Evolutionary conservation across 192 early-diverging fungal species (phyloP), one percentile per base, ranked within the genome.

Genomic region (Coemansia sp.): DNA sequence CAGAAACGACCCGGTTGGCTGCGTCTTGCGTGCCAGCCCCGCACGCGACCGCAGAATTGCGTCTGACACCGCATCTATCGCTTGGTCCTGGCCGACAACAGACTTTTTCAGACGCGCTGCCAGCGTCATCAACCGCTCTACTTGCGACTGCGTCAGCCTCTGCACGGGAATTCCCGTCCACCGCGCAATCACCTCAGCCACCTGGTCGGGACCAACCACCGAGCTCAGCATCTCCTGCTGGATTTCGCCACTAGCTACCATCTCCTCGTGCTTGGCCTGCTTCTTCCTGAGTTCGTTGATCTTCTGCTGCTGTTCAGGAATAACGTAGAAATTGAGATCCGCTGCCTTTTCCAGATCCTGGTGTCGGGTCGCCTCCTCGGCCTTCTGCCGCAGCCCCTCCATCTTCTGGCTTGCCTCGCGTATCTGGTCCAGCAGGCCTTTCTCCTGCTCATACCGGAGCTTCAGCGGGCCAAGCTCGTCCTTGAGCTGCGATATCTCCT

Each of bases 81-180:
- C 98, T 56, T 87, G 86, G 48, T 93, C 87, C 70, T 99, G 98
- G 4, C 98, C 98, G 32, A 98, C 89, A 2, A 99, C 96, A 10
- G 91, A 85, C 73, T 93, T 85, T 60, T 89, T 86, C 37, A 99
- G 81, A n/a, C 86, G 77, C n/a, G 88, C 84, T 4, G 83, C 87
- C 46, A 99, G 83, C 18, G 88, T 65, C 57, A 99, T 82, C 42
- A 99, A 78, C 39, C 94, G 90, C 22, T 96, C 93, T 8, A 90
- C 85, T 76, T 98, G 92, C 39, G 88, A 88, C 78, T 94, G 94
- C 66, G 87, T 91, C 63, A 99, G 86, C 16, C 89, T 80, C 72
- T 91, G 87, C 36, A 98, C 94, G 0, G 98, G 98, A 52, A 99
- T 99, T 16, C 95, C 95, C 8, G 98, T 99, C 95, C 95, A 97